Evolutionary conservation across 805 yeast species (phyloP).

Genomic region (Danielia reshetovae): DNA sequence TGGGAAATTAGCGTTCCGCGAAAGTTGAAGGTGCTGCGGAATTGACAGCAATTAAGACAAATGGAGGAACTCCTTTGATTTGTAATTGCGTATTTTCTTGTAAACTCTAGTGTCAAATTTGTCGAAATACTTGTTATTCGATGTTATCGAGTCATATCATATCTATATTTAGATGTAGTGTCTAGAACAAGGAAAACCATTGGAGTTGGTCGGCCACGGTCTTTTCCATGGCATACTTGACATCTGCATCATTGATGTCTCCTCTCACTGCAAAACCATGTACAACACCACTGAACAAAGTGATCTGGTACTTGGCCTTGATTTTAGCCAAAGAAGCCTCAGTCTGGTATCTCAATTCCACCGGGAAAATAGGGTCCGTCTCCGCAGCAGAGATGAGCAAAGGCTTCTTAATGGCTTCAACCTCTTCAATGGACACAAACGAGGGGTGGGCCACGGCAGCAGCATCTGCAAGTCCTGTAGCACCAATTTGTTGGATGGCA

Average conservation of each 20-base stretch:
- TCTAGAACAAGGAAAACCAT: conserved; percentile 10
- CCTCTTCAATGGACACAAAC: conserved; percentile 60
- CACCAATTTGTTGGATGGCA: conserved; percentile 48
- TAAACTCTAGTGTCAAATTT: too few species aligned
- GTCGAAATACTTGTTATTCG: too few species aligned
- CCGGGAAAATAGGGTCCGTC: conserved; percentile 57
- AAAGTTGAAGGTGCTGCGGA: too few species aligned
- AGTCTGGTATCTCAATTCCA: conserved; percentile 58
- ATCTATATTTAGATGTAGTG: too few species aligned
- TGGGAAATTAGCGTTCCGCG: too few species aligned
- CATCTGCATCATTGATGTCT: conserved; percentile 50
- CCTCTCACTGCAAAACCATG: conserved; percentile 87
- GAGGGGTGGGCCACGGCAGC: conserved; percentile 88
- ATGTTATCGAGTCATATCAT: too few species aligned
- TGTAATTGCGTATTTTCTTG: too few species aligned
- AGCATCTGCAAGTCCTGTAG: conserved; percentile 44
- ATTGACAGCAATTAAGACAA: too few species aligned
- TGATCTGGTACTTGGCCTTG: conserved; percentile 54
- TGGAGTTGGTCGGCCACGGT: conserved; percentile 45
- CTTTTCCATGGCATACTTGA: conserved; percentile 65
- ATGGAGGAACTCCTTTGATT: too few species aligned
- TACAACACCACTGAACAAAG: conserved; percentile 55
- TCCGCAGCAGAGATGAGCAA: conserved; percentile 73
- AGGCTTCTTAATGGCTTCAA: conserved; percentile 58
- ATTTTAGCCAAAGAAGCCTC: conserved; percentile 50